phyloP scores from a whole-genome alignment of 164 flowering plant species.

The Umbilicus rupestris region DNA sequence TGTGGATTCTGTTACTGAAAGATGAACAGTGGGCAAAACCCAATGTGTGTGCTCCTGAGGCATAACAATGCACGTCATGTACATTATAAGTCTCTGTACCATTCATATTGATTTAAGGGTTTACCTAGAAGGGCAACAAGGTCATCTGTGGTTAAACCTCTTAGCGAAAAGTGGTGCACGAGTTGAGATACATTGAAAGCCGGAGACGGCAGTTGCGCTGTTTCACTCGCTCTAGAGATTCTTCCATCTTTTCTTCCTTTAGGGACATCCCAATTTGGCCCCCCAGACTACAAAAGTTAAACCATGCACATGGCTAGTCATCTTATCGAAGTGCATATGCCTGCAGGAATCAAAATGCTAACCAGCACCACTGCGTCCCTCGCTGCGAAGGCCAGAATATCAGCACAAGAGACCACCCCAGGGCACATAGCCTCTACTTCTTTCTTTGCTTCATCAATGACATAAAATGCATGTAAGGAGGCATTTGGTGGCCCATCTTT shows the following conservation, averaged over 20 bases:
- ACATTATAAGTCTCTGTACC: not conserved
- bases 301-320: not conserved
- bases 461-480: conserved; percentile 76
- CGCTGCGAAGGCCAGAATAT: conserved; percentile 75
- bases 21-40: conserved; percentile 54
- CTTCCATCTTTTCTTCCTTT: conserved; percentile 80
- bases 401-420: conserved; percentile 91
- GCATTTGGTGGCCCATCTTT: conserved; percentile 79
- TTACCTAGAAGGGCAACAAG: conserved; percentile 71
- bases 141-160: conserved; percentile 58
- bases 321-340: no score
- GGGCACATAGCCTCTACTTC: conserved; percentile 61
- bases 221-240: conserved; percentile 26
- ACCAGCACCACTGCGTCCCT: conserved; percentile 73
- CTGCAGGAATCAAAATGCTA: conserved; percentile 6
- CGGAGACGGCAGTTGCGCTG: conserved; percentile 46
- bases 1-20: conserved; percentile 35
- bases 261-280: conserved; percentile 76
- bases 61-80: not conserved
- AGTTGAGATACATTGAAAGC: conserved; percentile 53
- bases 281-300: conserved; percentile 45
- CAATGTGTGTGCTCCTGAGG: conserved; percentile 43
- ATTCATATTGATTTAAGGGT: not conserved
- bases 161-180: conserved; percentile 57
- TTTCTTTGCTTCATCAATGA: conserved; percentile 63